Percentiles rank a stretch among this genome's conserved stretches.
These are phyloP conservation scores for Rhazya stricta DNA, from an alignment of 257 asterid genomes.

Conservation along the genomic window DNA sequence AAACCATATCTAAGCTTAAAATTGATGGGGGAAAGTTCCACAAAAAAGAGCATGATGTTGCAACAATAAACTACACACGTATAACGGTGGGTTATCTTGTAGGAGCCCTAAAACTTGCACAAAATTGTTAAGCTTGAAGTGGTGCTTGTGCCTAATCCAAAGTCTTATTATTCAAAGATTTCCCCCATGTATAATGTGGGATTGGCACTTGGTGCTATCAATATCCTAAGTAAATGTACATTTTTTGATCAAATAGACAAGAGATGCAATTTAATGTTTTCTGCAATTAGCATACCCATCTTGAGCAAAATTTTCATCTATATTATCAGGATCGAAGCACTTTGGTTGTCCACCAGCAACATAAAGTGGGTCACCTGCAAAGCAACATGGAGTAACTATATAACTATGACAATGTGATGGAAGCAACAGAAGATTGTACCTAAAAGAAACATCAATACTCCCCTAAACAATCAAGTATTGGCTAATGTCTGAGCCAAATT, in stretches of 20 bases:
- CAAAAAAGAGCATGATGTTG: not conserved
- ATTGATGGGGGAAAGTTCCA: not conserved
- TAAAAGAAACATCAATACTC: not conserved
- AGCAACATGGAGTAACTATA: conserved; percentile 16
- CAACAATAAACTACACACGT: not conserved
- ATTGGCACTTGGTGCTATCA: not conserved
- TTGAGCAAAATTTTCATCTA: conserved; percentile 57
- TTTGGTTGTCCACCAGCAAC: conserved; percentile 67
- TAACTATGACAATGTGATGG: not conserved
- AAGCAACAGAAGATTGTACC: not conserved
- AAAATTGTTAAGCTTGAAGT: not conserved
- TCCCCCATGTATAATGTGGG: not conserved
- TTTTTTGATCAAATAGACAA: not conserved
- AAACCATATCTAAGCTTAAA: not conserved
- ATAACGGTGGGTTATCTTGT: not conserved
- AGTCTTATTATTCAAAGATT: not conserved
- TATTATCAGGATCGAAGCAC: conserved; percentile 36
- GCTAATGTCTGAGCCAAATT: not conserved
- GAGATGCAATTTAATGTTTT: not conserved
- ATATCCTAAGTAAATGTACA: not conserved
- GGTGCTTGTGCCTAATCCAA: not conserved
- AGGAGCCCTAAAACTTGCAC: not conserved
- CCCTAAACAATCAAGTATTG: not conserved
- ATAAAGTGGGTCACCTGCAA: conserved; percentile 91
- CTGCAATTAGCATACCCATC: conserved; percentile 58